Evolutionary conservation across 2,329 filamentous ascomycete genomes (phyloP), one percentile per base, ranked within the genome.

Genomic region (Alternaria hordeiaustralica): DNA sequence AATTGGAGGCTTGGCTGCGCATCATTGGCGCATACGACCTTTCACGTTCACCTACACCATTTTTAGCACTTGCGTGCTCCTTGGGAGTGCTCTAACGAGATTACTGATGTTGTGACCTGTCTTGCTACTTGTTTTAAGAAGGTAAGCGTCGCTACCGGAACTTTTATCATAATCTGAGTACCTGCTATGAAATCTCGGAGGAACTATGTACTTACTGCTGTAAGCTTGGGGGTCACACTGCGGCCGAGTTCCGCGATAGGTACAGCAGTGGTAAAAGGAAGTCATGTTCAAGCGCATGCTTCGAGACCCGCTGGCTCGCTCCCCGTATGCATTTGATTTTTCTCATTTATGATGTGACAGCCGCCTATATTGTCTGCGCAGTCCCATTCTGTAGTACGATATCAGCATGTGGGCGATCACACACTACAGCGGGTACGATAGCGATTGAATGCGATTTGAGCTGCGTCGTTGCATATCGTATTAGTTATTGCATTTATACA

Each of bases 61-160:
- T 53, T 51, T 51, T 51, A 18, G 49, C 20, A 53, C 20, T 36
- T 18, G 13, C 21, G 49, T 53, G 30, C 30, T 53, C n/a, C 28
- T 12, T 20, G 28, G 18, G 20, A 51, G 28, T 51, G 18, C 49
- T 53, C 28, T 36, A 18, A 15, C 11, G 21, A 33, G 20, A 20
- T 25, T 60, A 41, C 49, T 54, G 55, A 61, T 53, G 57, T 53
- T 7, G 45, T 36, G 25, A 36, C 47, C 55, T 61, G 15, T 20
- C 23, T 18, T 36, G 13, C 28, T 41, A 30, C 8, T 8, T 41
- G 36, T 21, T 15, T 9, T 21, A n/a, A 36, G 30, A 36, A 13
- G 28, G 15, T 33, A 18, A 11, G 15, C 11, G 33, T 51, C 49
- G 49, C 49, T 18, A 36, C 9, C 5, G 23, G 9, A 36, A 21